These are phyloP conservation scores for Gynochthodes officinalis DNA, from an alignment of 257 asterid genomes.

Conservation along the genomic window DNA sequence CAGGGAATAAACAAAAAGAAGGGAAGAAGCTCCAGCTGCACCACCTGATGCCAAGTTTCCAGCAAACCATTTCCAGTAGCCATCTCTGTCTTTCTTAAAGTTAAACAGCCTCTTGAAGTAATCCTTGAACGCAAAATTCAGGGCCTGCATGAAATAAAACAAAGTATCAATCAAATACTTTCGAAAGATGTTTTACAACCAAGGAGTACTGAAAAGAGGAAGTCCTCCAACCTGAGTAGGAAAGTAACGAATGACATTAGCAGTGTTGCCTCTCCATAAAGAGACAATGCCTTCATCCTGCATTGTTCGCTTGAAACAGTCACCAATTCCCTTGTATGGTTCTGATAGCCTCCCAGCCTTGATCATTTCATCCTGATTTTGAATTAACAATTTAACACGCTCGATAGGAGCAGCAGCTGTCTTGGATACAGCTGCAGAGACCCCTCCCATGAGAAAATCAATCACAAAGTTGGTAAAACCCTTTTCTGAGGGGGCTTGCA, in stretches of 20 bases:
- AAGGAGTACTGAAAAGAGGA: neutral
- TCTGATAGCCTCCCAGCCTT: conserved; percentile 40
- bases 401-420: conserved; percentile 50
- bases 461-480: conserved; percentile 29
- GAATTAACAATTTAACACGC: conserved; percentile 42
- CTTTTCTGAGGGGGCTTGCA: conserved; percentile 42
- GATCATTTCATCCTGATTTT: conserved; percentile 48
- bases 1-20: conserved; percentile 43
- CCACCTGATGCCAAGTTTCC: conserved; percentile 46
- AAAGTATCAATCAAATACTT: neutral
- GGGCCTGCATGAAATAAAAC: conserved; percentile 25
- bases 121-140: conserved; percentile 45
- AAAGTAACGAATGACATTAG: conserved; percentile 44
- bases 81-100: conserved; percentile 40
- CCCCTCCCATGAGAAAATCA: conserved; percentile 49
- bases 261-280: conserved; percentile 51
- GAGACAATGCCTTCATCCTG: conserved; percentile 35
- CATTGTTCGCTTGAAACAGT: conserved; percentile 37
- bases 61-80: conserved; percentile 49
- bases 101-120: conserved; percentile 43
- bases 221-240: conserved; percentile 38
- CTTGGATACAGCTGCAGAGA: conserved; percentile 49
- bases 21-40: conserved; percentile 51
- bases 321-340: conserved; percentile 41
- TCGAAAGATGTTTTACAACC: neutral